Percentiles rank a stretch among this genome's conserved stretches.
Evolutionary conservation across 352 stramenopile genomes (phyloP).

Genomic region (Phytophthora lateralis): DNA sequence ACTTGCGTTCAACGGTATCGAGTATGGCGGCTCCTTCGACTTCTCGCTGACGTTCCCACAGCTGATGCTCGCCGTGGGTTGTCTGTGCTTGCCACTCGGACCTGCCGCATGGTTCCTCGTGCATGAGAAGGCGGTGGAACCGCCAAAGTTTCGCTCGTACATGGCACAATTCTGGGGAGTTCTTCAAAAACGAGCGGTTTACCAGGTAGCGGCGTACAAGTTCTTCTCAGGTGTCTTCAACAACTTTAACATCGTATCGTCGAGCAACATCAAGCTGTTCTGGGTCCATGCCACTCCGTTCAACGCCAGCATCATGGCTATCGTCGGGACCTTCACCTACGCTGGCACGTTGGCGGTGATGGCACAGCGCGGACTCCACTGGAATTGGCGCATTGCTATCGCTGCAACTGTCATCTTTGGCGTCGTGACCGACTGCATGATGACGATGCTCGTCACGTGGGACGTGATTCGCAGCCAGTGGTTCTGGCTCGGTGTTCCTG

Average conservation of each 20-base stretch:
- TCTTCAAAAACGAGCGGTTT: slow-evolving; percentile 58
- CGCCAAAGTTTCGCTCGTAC: slow-evolving; percentile 36
- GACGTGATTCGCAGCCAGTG: slow-evolving; percentile 58
- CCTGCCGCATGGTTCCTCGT: slow-evolving; percentile 30
- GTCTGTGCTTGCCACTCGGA: slow-evolving; percentile 34
- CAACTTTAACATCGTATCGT: slow-evolving; percentile 59
- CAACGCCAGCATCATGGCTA: slow-evolving; percentile 55
- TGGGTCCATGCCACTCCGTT: slow-evolving; percentile 62
- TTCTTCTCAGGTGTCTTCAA: slow-evolving; percentile 67
- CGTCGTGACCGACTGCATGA: slow-evolving; percentile 47
- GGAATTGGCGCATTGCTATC: slow-evolving; percentile 65
- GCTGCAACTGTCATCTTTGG: slow-evolving; percentile 45
- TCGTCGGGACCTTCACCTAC: slow-evolving; percentile 52
- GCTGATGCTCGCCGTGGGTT: slow-evolving; percentile 52
- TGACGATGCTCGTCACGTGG: slow-evolving; percentile 64
- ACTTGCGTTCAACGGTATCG: slow-evolving; percentile 48
- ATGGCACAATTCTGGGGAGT: slow-evolving; percentile 50
- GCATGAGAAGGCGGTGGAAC: slow-evolving; percentile 25
- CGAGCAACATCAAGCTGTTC: slow-evolving; percentile 51
- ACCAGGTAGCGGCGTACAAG: slow-evolving; percentile 61
- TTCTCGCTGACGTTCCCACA: slow-evolving; percentile 60
- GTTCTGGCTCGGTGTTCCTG: slow-evolving; percentile 64
- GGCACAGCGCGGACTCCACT: slow-evolving; percentile 46
- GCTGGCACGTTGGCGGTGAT: slow-evolving; percentile 46
- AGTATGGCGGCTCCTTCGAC: slow-evolving; percentile 58